Evolutionary conservation across 2,329 filamentous ascomycete genomes (phyloP).

Genomic region (Fusarium euwallaceae): DNA sequence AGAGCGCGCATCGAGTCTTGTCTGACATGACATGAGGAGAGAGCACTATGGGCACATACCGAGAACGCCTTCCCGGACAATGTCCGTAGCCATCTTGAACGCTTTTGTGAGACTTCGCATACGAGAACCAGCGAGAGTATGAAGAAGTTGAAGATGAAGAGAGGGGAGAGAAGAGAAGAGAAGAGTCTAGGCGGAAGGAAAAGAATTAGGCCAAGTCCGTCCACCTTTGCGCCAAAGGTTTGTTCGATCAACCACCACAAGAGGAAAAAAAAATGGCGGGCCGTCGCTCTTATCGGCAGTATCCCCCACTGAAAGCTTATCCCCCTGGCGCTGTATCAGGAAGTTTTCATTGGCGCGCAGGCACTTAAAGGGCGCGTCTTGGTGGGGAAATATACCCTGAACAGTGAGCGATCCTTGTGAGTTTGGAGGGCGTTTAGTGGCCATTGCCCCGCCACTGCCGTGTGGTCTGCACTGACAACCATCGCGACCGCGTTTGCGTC

Average conservation of each 20-base stretch:
- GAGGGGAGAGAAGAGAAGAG: slow-evolving; percentile 19
- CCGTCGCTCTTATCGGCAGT: slow-evolving; percentile 34
- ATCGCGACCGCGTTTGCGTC: slow-evolving; percentile 34
- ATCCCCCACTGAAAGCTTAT: slow-evolving; percentile 27
- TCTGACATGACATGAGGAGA: slow-evolving; percentile 6
- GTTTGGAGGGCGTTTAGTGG: slow-evolving; percentile 20
- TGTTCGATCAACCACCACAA: background rate
- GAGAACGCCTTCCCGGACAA: slow-evolving; percentile 69
- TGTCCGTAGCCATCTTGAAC: slow-evolving; percentile 66
- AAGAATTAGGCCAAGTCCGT: slow-evolving; percentile 19
- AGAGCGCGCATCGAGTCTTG: slow-evolving; percentile 2
- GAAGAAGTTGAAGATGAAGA: slow-evolving; percentile 12
- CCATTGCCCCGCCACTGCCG: slow-evolving; percentile 28
- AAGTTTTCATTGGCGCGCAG: slow-evolving; percentile 22
- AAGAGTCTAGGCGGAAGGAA: slow-evolving; percentile 28
- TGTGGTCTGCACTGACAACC: background rate
- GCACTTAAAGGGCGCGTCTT: slow-evolving; percentile 34
- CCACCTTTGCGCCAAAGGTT: slow-evolving; percentile 20
- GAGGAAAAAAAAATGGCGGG: slow-evolving; percentile 2
- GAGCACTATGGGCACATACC: slow-evolving; percentile 56
- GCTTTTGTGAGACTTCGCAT: slow-evolving; percentile 51
- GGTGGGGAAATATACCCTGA: slow-evolving; percentile 1
- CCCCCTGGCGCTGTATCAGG: slow-evolving; percentile 17
- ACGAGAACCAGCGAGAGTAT: slow-evolving; percentile 38
- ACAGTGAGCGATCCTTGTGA: background rate